Base-by-base conservation (phyloP, 352 stramenopile species). In the Pythium pyrilobum region DNA sequence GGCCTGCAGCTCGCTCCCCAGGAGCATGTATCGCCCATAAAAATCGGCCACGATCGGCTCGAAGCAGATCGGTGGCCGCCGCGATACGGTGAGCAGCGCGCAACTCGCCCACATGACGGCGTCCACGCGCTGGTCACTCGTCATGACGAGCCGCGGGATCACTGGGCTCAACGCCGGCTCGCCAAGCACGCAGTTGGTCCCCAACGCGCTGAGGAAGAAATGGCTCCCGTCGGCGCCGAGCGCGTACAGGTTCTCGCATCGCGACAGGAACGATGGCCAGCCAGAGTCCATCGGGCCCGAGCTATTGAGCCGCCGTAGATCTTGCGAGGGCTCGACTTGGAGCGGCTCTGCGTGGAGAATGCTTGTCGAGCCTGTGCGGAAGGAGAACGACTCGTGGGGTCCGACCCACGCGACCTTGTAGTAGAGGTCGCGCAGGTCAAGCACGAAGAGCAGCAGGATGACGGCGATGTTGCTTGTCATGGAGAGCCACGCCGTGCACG, bases 371-470 rank as follows among this genome's bases (percentile, higher is more conserved):
- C 43, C 31, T 11, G 40, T 38, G 21, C 16, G n/a, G 24, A 66
- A 60, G 2, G 58, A 47, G 28, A 57, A 66, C 23, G 51, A 53
- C 28, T 55, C 51, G 45, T 15, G 13, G 5, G 58, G 51, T 16
- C 58, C 58, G 46, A 66, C 47, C 51, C 51, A 66, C 33, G 24
- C 37, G 32, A 57, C 3, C 50, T 66, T 66, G 58, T 66, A 66
- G 58, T 66, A 61, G 29, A 66, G 39, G 23, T 66, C 58, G 8
- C 58, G 43, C 4, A 61, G 12, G 29, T 66, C 58, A 15, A 66
- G 44, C n/a, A 52, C 5, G 32, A 66, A 66, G 4, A 65, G 50
- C 38, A 18, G 12, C 23, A 56, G 29, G 48, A 64, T 64, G 37
- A 64, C 28, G 18, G 16, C 15, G 32, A 64, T 33, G 40, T 64